phyloP scores from a whole-genome alignment of 768 basidiomycete genomes.

The Gautieria morchelliformis region DNA sequence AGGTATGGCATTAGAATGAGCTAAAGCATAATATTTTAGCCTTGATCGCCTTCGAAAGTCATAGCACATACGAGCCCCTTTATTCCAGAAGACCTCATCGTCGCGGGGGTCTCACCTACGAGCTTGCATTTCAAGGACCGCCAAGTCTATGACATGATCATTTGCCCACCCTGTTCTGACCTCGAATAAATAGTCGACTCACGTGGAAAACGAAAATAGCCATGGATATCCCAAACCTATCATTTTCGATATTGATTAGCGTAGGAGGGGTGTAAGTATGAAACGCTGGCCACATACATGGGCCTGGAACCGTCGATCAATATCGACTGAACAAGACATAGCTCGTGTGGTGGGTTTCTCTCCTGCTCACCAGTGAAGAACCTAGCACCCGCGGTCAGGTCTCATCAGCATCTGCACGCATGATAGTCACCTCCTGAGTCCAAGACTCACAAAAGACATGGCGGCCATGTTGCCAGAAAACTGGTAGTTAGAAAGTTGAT shows the following conservation, averaged over 20 bases:
- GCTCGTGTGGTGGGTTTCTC: background rate
- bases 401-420: background rate
- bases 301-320: background rate
- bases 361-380: conserved; percentile 1
- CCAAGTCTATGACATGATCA: background rate
- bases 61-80: background rate
- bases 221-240: background rate
- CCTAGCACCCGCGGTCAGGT: background rate
- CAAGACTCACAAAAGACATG: background rate
- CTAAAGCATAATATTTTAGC: background rate
- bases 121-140: background rate
- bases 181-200: background rate
- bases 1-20: background rate
- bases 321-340: background rate
- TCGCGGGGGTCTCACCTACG: background rate
- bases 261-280: background rate
- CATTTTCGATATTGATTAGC: background rate
- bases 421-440: background rate
- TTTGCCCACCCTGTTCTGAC: background rate
- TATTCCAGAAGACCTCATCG: background rate
- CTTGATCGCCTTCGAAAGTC: too few relatives aligned
- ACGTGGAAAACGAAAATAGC: background rate
- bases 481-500: background rate
- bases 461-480: background rate
- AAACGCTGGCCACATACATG: background rate